Conservation (phyloP, 495 filamentous ascomycete genomes). For the Jackrogersella minutella region DNA sequence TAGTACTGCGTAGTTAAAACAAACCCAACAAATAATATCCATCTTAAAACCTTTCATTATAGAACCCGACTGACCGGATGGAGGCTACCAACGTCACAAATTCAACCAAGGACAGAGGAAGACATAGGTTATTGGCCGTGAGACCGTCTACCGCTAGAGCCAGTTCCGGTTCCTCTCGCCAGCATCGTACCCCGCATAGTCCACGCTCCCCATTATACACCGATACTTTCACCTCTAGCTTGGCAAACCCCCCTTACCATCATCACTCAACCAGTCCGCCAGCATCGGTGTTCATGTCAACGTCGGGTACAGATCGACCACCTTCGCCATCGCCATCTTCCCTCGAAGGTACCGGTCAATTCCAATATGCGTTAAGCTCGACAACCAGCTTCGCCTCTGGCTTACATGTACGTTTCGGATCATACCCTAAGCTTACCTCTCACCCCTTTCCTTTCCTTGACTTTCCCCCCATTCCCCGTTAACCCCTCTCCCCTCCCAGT, state of each 20-base stretch:
- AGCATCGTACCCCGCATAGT: conserved; percentile 30
- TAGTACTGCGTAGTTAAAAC: too few relatives aligned
- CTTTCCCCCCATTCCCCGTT: too few relatives aligned
- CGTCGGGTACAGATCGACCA: conserved; percentile 1
- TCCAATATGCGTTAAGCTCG: conserved; percentile 30
- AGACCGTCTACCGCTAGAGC: conserved; percentile 27
- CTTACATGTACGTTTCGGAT: conserved; percentile 4
- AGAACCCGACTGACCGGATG: conserved; percentile 20
- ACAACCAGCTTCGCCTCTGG: conserved; percentile 3
- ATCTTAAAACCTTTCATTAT: background rate
- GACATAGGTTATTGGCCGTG: conserved; percentile 32
- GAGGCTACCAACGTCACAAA: conserved; percentile 23
- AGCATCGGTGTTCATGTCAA: conserved; percentile 6
- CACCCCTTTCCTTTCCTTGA: conserved; percentile 3
- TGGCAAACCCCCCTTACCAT: conserved; percentile 11
- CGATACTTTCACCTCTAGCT: conserved; percentile 21
- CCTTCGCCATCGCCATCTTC: conserved; percentile 13
- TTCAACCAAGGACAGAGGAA: conserved; percentile 30
- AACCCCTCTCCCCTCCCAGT: too few relatives aligned
- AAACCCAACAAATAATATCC: background rate
- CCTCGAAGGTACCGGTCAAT: conserved; percentile 3
- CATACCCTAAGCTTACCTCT: background rate
- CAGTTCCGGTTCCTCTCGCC: conserved; percentile 19
- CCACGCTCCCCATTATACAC: conserved; percentile 30
- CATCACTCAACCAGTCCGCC: background rate